A percentile compares a stretch with the other conserved stretches of the same genome.
These are phyloP conservation scores for Colletotrichum eremochloae DNA, from an alignment of 2,329 filamentous ascomycete species.

Conservation along the genomic window DNA sequence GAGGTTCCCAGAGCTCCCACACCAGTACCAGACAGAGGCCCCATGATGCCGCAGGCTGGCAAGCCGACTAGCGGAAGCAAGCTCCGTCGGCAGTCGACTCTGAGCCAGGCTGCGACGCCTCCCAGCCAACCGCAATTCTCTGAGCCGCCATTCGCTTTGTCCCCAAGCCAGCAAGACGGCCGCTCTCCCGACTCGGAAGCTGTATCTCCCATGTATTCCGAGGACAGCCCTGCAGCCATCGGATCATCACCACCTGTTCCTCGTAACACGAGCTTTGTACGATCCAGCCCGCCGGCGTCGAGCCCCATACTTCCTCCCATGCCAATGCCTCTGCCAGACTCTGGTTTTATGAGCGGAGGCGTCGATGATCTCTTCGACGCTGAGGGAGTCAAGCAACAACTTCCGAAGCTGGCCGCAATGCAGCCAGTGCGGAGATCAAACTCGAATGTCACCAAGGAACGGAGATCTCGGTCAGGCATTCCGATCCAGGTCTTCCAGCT, in stretches of 20 bases:
- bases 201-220: constrained; percentile 66
- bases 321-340: constrained; percentile 75
- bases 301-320: constrained; percentile 82
- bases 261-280: constrained; percentile 67
- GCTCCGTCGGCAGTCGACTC: constrained; percentile 72
- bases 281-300: constrained; percentile 76
- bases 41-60: constrained; percentile 46
- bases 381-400: constrained; percentile 60
- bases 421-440: constrained; percentile 48
- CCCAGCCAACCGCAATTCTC: constrained; percentile 52
- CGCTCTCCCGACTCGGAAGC: constrained; percentile 68
- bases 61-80: constrained; percentile 60
- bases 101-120: constrained; percentile 57
- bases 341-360: constrained; percentile 87
- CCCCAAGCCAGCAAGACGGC: constrained; percentile 62
- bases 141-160: constrained; percentile 63
- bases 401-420: constrained; percentile 51
- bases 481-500: constrained; percentile 61
- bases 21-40: constrained; percentile 71
- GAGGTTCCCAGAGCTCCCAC: constrained; percentile 83
- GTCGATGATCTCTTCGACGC: constrained; percentile 78
- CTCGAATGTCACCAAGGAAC: constrained; percentile 50
- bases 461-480: constrained; percentile 47
- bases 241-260: constrained; percentile 91
- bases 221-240: constrained; percentile 83